phyloP scores from a whole-genome alignment of 2,329 filamentous ascomycete genomes.

The Epicoccum nigrum region DNA sequence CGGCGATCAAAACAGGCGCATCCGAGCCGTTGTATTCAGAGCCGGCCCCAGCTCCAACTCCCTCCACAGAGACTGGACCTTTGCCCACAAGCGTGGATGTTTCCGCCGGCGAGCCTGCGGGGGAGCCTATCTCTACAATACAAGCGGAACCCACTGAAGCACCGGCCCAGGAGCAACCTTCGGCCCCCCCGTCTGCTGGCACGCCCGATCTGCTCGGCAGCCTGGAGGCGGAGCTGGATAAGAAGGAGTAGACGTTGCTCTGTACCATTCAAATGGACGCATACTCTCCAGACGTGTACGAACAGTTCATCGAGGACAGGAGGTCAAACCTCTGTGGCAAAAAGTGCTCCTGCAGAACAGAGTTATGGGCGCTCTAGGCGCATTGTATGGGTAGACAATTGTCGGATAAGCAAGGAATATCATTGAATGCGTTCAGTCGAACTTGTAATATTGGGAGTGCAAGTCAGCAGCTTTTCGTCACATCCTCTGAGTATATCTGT shows the following conservation, averaged over 20 bases:
- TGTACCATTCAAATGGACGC: neutral
- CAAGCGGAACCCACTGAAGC: constrained; percentile 12
- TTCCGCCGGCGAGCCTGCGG: neutral
- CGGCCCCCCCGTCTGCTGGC: constrained; percentile 39
- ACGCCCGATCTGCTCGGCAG: constrained; percentile 56
- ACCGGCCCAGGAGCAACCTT: constrained; percentile 17
- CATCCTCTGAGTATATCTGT: no score
- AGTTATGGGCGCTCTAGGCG: no score
- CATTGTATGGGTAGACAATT: no score
- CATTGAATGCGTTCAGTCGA: no score
- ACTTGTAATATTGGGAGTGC: no score
- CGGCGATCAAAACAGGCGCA: constrained; percentile 2
- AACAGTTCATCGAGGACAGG: neutral
- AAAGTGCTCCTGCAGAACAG: no score
- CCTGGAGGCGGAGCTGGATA: constrained; percentile 53
- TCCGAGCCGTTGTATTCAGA: neutral
- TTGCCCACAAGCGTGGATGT: constrained; percentile 5
- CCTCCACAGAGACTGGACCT: constrained; percentile 5
- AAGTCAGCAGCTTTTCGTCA: no score
- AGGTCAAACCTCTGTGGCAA: no score
- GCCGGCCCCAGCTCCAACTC: neutral
- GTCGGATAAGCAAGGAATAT: no score
- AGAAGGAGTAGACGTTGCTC: constrained; percentile 22
- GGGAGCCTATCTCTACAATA: constrained; percentile 3
- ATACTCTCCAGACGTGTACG: neutral